Conservation (phyloP, 176 grass and related monocot genomes). For the Zizania latifolia region DNA sequence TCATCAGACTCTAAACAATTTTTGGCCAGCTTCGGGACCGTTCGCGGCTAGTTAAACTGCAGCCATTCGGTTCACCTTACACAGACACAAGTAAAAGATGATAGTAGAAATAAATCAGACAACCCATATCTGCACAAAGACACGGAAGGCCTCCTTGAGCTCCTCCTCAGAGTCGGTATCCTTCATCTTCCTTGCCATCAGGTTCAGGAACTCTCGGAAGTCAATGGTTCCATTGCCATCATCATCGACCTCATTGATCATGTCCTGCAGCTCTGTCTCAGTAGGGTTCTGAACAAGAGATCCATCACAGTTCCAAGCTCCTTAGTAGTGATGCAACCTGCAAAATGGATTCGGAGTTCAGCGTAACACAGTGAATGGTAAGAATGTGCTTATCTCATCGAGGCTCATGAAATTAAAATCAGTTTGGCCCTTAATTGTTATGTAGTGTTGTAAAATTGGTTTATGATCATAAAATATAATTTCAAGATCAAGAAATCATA, state of each 20-base stretch:
- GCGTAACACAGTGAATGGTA: background rate
- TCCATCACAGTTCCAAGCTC: slow-evolving; percentile 71
- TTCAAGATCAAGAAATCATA: no score
- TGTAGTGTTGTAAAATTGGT: background rate
- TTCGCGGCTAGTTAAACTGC: no score
- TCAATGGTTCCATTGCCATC: slow-evolving; percentile 72
- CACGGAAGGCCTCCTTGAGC: slow-evolving; percentile 68
- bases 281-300: slow-evolving; percentile 72
- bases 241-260: slow-evolving; percentile 72
- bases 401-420: background rate
- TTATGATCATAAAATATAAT: background rate
- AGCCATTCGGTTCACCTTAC: no score
- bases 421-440: background rate
- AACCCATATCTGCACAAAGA: slow-evolving; percentile 10
- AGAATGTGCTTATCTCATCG: background rate
- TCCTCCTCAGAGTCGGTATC: slow-evolving; percentile 70
- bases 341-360: background rate
- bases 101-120: background rate
- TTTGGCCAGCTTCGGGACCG: background rate
- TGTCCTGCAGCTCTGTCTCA: slow-evolving; percentile 68
- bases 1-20: background rate
- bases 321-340: slow-evolving; percentile 73
- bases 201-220: slow-evolving; percentile 68
- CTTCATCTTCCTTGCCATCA: slow-evolving; percentile 78
- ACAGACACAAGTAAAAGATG: no score